Evolutionary conservation across 257 asterid genomes (phyloP), one percentile per base, ranked within the genome.

Genomic region (Solanum medicagineum): DNA sequence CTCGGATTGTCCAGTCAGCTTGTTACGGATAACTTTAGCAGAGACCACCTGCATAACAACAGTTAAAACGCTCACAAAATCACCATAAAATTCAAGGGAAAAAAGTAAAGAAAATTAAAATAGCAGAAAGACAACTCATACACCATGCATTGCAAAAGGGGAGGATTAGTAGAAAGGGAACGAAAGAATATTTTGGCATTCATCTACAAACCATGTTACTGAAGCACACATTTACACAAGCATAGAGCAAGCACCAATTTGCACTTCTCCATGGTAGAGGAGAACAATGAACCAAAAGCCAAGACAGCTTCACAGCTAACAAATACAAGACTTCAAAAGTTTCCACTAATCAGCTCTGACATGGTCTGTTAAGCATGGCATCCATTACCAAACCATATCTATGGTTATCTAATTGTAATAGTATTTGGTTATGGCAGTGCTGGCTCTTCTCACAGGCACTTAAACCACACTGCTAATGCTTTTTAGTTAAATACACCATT

Each of bases 1-100:
- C 87, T 96, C 99, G 7, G 98, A 88, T 81, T 91, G 97, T 49
- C 87, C 86, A 70, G 93, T 88, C 91, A 89, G 98, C 92, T 93
- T 96, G 94, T 91, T 96, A 54, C 98, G 96, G 83, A 96, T 94
- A 47, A 96, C 95, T 88, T 96, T 96, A 66, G 90, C 96, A 70
- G 93, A 81, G 26, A 86, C 92, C 85, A 93, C 94, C 99, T 96
- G 91, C 44, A 59, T 56, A 83, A 70, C 11, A 55, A 60, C 17
- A 22, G 40, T 19, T 54, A 26, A 29, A 26, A 12, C 40, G 36
- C 15, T 11, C 16, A 4, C 32, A 40, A 26, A 63, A 62, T 8
- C 20, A 47, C 53, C 42, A 49, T 22, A 24, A 22, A 63, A 11
- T 22, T 45, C 5, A 4, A 4, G 13, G 6, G 29, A 5, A 15